Percentiles rank a stretch among this genome's conserved stretches.
These are phyloP conservation scores for Pichia sp. DNA, from an alignment of 1,139 yeast genomes.

Conservation along the genomic window DNA sequence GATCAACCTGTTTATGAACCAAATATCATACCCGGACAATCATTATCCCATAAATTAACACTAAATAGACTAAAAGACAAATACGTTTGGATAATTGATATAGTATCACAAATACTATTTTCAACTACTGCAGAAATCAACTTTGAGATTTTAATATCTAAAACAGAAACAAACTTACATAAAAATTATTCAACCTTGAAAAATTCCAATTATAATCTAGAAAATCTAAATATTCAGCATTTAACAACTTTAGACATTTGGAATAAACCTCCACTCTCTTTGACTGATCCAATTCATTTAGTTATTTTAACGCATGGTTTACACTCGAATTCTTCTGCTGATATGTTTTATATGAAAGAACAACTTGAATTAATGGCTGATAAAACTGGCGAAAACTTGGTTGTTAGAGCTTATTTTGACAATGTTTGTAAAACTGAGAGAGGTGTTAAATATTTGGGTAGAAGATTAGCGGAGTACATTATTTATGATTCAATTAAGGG, in stretches of 20 bases:
- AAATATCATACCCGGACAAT: conserved; percentile 48
- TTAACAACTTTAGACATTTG: conserved; percentile 68
- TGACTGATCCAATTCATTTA: conserved; percentile 44
- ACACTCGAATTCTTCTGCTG: conserved; percentile 85
- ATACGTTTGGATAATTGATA: conserved; percentile 77
- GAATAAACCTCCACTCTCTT: conserved; percentile 47
- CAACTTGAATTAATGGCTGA: conserved; percentile 52
- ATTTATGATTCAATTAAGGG: conserved; percentile 47
- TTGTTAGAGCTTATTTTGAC: conserved; percentile 77
- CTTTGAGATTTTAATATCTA: conserved; percentile 62
- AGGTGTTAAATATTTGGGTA: conserved; percentile 83
- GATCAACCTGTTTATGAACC: conserved; percentile 55
- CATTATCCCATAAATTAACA: conserved; percentile 43
- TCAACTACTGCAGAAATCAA: conserved; percentile 61
- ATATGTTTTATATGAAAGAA: conserved; percentile 81
- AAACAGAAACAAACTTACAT: conserved; percentile 40
- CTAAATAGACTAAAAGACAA: conserved; percentile 40
- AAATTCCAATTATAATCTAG: conserved; percentile 25
- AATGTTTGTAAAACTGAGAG: conserved; percentile 87
- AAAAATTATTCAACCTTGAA: conserved; percentile 26
- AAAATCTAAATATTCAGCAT: conserved; percentile 37
- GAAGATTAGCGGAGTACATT: conserved; percentile 71
- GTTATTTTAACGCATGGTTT: conserved; percentile 86
- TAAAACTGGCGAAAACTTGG: conserved; percentile 49
- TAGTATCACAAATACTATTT: conserved; percentile 79